These are phyloP conservation scores for Eudorina sp. DNA, from an alignment of 139 green algal species.

Conservation along the genomic window DNA sequence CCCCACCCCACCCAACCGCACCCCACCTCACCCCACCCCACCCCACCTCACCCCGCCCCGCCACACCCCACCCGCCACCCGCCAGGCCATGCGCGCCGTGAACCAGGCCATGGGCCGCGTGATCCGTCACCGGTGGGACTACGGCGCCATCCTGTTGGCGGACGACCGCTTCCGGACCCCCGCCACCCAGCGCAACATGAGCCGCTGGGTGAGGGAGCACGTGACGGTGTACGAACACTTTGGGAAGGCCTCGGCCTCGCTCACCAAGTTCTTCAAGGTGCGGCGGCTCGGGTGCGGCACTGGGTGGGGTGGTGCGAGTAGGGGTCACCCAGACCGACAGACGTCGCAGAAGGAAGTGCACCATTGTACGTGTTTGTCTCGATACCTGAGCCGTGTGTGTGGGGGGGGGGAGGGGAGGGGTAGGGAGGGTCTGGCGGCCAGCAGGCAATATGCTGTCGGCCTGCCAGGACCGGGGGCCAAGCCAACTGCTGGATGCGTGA, in stretches of 20 bases:
- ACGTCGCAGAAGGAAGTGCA: no score
- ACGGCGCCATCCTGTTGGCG: constrained; percentile 90
- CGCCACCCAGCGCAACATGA: constrained; percentile 71
- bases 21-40: neutral
- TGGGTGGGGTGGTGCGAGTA: neutral
- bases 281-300: neutral
- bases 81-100: constrained; percentile 83
- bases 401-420: neutral
- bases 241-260: constrained; percentile 72
- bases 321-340: neutral
- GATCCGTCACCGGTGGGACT: constrained; percentile 95
- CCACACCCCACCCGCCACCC: neutral
- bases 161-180: constrained; percentile 82
- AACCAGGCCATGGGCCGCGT: constrained; percentile 98
- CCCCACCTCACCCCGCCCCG: neutral
- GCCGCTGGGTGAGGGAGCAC: constrained; percentile 81
- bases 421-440: no score
- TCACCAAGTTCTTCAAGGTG: constrained; percentile 90
- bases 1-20: neutral
- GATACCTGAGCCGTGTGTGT: no score
- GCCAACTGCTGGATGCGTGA: no score
- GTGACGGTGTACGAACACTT: constrained; percentile 74
- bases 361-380: no score
- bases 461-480: no score
- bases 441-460: no score